A percentile compares a stretch with the other conserved stretches of the same genome.
These are phyloP conservation scores for Phytopythium delawarense DNA, from an alignment of 352 stramenopile genomes.

Conservation along the genomic window DNA sequence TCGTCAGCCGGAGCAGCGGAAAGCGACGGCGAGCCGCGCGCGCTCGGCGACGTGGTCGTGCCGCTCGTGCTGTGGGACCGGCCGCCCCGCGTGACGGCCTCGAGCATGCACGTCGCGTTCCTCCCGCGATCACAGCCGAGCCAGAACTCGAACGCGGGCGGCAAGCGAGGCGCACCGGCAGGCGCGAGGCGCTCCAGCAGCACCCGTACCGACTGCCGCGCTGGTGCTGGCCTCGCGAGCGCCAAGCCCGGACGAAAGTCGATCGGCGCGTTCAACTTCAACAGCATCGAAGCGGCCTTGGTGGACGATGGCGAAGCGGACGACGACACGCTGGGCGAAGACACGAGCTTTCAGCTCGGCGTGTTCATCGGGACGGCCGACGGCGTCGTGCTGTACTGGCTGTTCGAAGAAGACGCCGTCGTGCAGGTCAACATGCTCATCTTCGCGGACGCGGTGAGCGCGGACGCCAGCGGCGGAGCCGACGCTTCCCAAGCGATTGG, in stretches of 20 bases:
- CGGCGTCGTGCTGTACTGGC: conserved; percentile 66
- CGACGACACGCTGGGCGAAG: not conserved
- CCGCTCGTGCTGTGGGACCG: conserved; percentile 71
- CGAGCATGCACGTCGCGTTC: conserved; percentile 56
- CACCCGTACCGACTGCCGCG: conserved; percentile 7
- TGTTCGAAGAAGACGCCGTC: conserved; percentile 52
- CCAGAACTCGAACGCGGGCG: conserved; percentile 41
- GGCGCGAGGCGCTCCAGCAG: conserved; percentile 16
- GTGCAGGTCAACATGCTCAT: conserved; percentile 70
- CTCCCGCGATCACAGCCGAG: conserved; percentile 64
- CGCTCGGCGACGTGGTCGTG: conserved; percentile 42
- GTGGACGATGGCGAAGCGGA: conserved; percentile 38
- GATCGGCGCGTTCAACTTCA: not conserved
- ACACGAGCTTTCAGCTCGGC: conserved; percentile 41
- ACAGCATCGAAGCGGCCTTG: conserved; percentile 9
- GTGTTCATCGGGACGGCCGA: conserved; percentile 71
- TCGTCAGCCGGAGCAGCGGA: not conserved
- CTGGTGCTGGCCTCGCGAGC: not conserved
- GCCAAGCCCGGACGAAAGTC: not conserved
- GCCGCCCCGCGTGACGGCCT: conserved; percentile 42
- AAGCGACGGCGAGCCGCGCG: not conserved
- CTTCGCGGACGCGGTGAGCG: conserved; percentile 16
- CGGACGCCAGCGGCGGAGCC: not conserved
- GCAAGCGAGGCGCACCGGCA: not conserved
- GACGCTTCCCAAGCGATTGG: conserved; percentile 5